phyloP scores from a whole-genome alignment of 2,329 filamentous ascomycete genomes.

The Acrocalymma vagum region DNA sequence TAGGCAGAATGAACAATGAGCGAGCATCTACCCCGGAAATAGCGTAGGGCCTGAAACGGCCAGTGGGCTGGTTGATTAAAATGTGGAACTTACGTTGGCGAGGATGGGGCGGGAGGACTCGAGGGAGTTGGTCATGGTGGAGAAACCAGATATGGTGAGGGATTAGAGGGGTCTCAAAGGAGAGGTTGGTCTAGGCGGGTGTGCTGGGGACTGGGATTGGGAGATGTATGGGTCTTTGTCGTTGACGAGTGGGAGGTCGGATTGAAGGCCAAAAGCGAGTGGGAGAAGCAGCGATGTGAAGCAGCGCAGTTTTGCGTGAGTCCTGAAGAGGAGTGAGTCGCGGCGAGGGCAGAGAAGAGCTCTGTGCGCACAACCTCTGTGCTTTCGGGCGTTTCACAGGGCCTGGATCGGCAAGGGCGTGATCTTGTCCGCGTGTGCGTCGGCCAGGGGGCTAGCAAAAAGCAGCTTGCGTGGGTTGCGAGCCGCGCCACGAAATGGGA shows the following conservation, averaged over 20 bases:
- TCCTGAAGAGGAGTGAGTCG: slow-evolving; percentile 1
- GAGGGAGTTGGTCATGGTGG: slow-evolving; percentile 49
- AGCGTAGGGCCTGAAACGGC: slow-evolving; percentile 38
- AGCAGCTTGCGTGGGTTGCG: background rate
- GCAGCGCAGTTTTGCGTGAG: background rate
- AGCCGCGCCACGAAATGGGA: background rate
- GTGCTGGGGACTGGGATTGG: slow-evolving; percentile 7
- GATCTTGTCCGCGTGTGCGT: slow-evolving; percentile 18
- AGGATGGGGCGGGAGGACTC: slow-evolving; percentile 52
- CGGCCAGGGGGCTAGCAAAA: slow-evolving; percentile 3
- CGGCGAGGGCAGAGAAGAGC: slow-evolving; percentile 4
- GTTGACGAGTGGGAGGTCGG: background rate
- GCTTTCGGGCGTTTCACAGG: slow-evolving; percentile 31
- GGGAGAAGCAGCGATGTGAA: slow-evolving; percentile 4
- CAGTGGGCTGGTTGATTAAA: slow-evolving; percentile 28
- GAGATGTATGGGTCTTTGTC: background rate
- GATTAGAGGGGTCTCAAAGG: slow-evolving; percentile 6
- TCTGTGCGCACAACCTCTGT: slow-evolving; percentile 24
- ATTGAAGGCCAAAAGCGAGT: slow-evolving; percentile 4
- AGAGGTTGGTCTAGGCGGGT: slow-evolving; percentile 12
- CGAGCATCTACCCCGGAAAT: slow-evolving; percentile 25
- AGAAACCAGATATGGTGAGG: no score
- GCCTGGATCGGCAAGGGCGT: slow-evolving; percentile 34
- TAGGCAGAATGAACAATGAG: slow-evolving; percentile 6
- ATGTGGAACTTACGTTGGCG: slow-evolving; percentile 46